Evolutionary conservation across 371 early-diverging fungal species (phyloP).

Genomic region (Apophysomyces trapeziformis): DNA sequence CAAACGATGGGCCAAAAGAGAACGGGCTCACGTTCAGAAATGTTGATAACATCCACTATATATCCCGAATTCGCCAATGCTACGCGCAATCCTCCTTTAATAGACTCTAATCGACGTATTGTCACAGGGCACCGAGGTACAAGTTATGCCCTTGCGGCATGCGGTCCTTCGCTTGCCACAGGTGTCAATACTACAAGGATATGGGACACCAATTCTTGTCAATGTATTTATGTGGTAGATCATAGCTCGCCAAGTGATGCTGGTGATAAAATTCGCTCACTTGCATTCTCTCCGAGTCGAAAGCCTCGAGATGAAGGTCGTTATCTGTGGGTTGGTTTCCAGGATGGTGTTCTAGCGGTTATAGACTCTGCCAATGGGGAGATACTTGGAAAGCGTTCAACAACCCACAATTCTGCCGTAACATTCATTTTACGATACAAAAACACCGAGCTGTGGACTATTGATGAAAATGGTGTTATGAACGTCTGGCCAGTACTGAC

Average conservation of each 20-base stretch:
- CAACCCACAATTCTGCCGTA: constrained; percentile 62
- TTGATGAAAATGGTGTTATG: constrained; percentile 75
- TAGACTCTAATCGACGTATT: constrained; percentile 14
- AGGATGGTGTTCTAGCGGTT: constrained; percentile 62
- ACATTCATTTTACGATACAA: constrained; percentile 63
- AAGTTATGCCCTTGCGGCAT: constrained; percentile 25
- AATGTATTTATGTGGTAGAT: constrained; percentile 18
- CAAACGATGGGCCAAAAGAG: neutral
- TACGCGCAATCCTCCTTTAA: constrained; percentile 15
- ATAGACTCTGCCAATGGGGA: constrained; percentile 54
- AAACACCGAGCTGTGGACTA: constrained; percentile 68
- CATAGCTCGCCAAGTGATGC: constrained; percentile 21
- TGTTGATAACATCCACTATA: neutral
- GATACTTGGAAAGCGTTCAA: constrained; percentile 53
- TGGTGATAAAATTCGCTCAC: constrained; percentile 33
- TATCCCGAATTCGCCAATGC: constrained; percentile 9
- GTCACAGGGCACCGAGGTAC: constrained; percentile 21
- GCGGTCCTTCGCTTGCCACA: constrained; percentile 25
- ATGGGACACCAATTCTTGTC: constrained; percentile 23
- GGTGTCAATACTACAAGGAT: constrained; percentile 27
- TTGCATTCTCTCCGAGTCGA: constrained; percentile 43
- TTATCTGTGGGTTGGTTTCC: constrained; percentile 68
- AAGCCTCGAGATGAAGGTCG: constrained; percentile 41
- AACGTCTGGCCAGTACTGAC: constrained; percentile 64
- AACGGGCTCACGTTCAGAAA: neutral